Base-by-base conservation (phyloP, 73 alveolate genomes). In the Tetrahymena borealis region DNA sequence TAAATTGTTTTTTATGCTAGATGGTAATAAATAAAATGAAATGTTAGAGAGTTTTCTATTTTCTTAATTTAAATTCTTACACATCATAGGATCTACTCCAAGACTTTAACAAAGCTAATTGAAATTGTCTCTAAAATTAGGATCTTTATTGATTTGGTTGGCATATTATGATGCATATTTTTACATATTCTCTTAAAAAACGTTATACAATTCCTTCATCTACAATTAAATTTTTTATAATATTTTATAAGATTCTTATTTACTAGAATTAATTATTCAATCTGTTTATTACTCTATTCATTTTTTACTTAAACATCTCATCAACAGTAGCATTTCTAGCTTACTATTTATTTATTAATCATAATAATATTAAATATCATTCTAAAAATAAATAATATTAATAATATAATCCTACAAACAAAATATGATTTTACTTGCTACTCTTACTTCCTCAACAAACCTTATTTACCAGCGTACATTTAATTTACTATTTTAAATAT, bases 71-170 rank as follows among this genome's bases (percentile, higher is more conserved):
- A 7, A 24, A 24, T n/a, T 1, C 16, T 3, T 60, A 60, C 85
- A 93, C 33, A 93, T 39, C 95, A 93, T 93, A 78, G 95, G 95
- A 32, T 93, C 91, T 18, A 93, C 92, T 38, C 91, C 95, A 90
- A 93, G 40, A 33, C 79, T 79, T 78, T 79, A 90, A 39, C 95
- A 93, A 33, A 93, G 78, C 39, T 93, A 91, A 32, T 93, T 32
- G 41, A 93, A 93, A 37, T 85, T 78, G 13, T 93, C 95, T 93
- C 95, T 93, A 40, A 93, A 93, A 39, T 93, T 92, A 79, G 95
- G 93, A 93, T 93, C 78, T 41, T 90, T 92, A 12, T 38, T 24
- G 16, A 93, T 93, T 40, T 93, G 91, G 79, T 93, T 92, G 13
- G 41, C 91, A 24, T 93, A 93, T 93, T 85, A 39, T 32, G 93